phyloP scores from a whole-genome alignment of 345 rosid genomes.

The Pistacia atlantica region DNA sequence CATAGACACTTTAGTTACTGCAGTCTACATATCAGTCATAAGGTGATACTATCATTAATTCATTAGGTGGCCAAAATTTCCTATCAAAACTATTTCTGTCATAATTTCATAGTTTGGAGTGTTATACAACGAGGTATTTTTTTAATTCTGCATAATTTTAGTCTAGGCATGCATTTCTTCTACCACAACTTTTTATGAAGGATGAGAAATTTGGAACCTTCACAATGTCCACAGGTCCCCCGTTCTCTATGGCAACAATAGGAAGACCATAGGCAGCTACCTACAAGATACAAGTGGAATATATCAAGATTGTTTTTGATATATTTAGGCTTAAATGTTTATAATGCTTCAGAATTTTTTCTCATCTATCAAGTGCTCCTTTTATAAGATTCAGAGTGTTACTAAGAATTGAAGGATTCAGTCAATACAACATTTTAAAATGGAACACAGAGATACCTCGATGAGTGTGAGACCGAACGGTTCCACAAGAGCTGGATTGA shows the following conservation, averaged over 20 bases:
- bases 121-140: background rate
- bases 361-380: background rate
- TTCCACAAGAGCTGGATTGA: conserved; percentile 75
- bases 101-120: background rate
- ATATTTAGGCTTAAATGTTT: background rate
- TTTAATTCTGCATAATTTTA: background rate
- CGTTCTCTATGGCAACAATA: conserved; percentile 67
- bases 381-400: background rate
- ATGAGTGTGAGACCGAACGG: conserved; percentile 74
- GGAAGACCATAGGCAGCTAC: conserved; percentile 79
- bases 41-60: background rate
- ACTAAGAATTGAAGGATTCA: background rate
- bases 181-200: background rate
- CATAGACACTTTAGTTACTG: too few relatives aligned
- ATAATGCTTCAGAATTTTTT: background rate
- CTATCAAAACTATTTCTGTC: background rate
- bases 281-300: conserved; percentile 33
- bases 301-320: background rate
- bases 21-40: conserved; percentile 10
- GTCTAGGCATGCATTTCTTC: background rate
- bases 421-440: background rate
- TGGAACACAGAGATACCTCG: conserved; percentile 41
- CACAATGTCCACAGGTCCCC: conserved; percentile 70
- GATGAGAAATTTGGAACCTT: conserved; percentile 35
- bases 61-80: background rate